Evolutionary conservation across 345 rosid genomes (phyloP).

Genomic region (Stellera chamaejasme): DNA sequence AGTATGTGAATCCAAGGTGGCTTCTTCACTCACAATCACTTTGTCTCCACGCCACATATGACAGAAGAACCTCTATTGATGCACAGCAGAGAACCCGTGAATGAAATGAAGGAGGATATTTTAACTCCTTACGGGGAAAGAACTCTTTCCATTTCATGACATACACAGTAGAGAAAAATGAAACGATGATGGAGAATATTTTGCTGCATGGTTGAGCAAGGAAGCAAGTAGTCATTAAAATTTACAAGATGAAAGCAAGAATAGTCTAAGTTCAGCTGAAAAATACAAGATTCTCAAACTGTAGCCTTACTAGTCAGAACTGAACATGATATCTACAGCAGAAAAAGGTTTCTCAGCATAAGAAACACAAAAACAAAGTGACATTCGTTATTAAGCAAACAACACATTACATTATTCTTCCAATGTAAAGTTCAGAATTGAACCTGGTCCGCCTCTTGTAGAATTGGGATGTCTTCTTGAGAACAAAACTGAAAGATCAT

Average conservation of each 20-base stretch:
- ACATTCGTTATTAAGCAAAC: not conserved
- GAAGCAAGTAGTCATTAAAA: conserved; percentile 10
- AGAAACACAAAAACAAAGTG: too few relatives aligned
- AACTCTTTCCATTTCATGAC: conserved; percentile 66
- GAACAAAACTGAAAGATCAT: conserved; percentile 50
- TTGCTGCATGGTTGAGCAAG: conserved; percentile 55
- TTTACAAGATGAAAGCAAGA: conserved; percentile 5
- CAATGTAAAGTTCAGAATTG: not conserved
- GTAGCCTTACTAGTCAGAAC: too few relatives aligned
- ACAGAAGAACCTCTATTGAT: conserved; percentile 66
- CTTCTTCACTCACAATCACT: conserved; percentile 49
- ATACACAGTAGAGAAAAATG: conserved; percentile 62
- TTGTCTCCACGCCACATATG: conserved; percentile 88
- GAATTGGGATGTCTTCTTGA: conserved; percentile 71
- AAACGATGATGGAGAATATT: conserved; percentile 56
- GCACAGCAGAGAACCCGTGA: conserved; percentile 58
- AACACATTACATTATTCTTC: not conserved
- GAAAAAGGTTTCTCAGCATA: too few relatives aligned
- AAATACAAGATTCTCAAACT: too few relatives aligned
- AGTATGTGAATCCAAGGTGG: too few relatives aligned
- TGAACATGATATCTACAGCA: too few relatives aligned
- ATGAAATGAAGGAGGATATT: conserved; percentile 58
- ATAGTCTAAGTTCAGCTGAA: not conserved
- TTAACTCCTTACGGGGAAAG: conserved; percentile 46
- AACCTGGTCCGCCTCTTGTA: conserved; percentile 89